Conservation (phyloP, 495 filamentous ascomycete species). For the Podospora anserina region DNA sequence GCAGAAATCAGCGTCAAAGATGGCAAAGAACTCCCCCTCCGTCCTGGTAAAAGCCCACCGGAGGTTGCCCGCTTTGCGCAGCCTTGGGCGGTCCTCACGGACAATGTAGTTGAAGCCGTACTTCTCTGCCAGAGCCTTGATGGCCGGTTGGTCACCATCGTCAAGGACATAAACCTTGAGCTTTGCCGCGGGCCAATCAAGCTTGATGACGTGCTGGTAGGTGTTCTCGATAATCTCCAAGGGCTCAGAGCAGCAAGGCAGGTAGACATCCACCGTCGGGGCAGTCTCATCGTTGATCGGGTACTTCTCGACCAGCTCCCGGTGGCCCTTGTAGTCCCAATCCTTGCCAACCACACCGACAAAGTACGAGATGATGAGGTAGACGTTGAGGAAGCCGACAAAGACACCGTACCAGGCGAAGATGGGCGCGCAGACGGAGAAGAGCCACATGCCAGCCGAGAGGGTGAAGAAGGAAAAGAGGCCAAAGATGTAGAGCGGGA, state of each 20-base stretch:
- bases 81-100: slow-evolving; percentile 32
- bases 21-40: slow-evolving; percentile 31
- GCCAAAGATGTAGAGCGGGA: slow-evolving; percentile 34
- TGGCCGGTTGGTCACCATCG: slow-evolving; percentile 24
- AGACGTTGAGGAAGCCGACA: slow-evolving; percentile 36
- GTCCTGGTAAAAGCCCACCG: slow-evolving; percentile 33
- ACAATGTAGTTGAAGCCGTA: slow-evolving; percentile 36
- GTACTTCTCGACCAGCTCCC: slow-evolving; percentile 17
- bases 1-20: slow-evolving; percentile 38
- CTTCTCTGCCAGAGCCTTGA: slow-evolving; percentile 23
- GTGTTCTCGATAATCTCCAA: slow-evolving; percentile 37
- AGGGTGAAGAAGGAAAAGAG: slow-evolving; percentile 32
- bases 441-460: slow-evolving; percentile 37
- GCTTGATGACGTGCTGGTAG: slow-evolving; percentile 30
- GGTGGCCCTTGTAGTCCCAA: slow-evolving; percentile 31
- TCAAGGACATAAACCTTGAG: slow-evolving; percentile 32
- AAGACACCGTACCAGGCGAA: slow-evolving; percentile 38
- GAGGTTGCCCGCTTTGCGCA: slow-evolving; percentile 36
- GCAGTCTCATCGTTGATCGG: slow-evolving; percentile 32
- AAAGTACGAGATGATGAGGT: slow-evolving; percentile 35
- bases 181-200: slow-evolving; percentile 31
- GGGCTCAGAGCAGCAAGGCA: slow-evolving; percentile 36
- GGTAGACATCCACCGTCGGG: slow-evolving; percentile 35
- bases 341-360: slow-evolving; percentile 32
- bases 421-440: slow-evolving; percentile 29